phyloP scores from a whole-genome alignment of 495 filamentous ascomycete genomes.

The Durotheca rogersii region DNA sequence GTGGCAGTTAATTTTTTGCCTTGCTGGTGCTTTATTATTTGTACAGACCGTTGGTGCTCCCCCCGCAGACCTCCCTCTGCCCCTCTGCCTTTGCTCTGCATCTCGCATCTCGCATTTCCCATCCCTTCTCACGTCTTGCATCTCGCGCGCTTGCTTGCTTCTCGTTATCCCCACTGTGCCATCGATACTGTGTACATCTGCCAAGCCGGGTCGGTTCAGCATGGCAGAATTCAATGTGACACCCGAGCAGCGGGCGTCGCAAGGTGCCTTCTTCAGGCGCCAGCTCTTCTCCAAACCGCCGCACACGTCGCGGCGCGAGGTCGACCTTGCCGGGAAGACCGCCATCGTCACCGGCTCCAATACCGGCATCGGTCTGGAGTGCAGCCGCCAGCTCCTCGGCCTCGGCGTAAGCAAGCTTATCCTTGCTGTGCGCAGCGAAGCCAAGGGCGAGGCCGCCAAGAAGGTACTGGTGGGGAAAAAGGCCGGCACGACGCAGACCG shows the following conservation, averaged over 20 bases:
- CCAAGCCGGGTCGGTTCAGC: not conserved
- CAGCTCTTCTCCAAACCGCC: slow-evolving; percentile 21
- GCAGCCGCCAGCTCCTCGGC: slow-evolving; percentile 45
- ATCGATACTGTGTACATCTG: not conserved
- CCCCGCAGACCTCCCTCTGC: not conserved
- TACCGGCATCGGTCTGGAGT: slow-evolving; percentile 50
- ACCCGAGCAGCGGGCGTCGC: slow-evolving; percentile 5
- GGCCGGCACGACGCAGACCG: slow-evolving; percentile 9
- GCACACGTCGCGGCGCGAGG: slow-evolving; percentile 1
- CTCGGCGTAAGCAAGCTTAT: slow-evolving; percentile 47
- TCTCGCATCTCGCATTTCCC: not conserved
- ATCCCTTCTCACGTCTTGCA: not conserved
- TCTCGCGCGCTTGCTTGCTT: too few relatives aligned
- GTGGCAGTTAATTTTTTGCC: not conserved
- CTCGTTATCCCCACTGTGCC: not conserved
- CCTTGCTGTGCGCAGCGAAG: slow-evolving; percentile 48
- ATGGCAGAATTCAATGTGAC: slow-evolving; percentile 3
- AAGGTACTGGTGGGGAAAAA: slow-evolving; percentile 9
- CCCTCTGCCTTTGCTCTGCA: not conserved
- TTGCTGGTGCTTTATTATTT: not conserved
- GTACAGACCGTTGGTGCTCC: not conserved
- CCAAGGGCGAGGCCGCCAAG: slow-evolving; percentile 40
- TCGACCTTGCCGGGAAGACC: slow-evolving; percentile 39
- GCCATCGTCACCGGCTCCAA: slow-evolving; percentile 55
- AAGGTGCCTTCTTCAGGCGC: slow-evolving; percentile 15